phyloP scores from a whole-genome alignment of 2,329 filamentous ascomycete genomes.

The Onygenales sp. region DNA sequence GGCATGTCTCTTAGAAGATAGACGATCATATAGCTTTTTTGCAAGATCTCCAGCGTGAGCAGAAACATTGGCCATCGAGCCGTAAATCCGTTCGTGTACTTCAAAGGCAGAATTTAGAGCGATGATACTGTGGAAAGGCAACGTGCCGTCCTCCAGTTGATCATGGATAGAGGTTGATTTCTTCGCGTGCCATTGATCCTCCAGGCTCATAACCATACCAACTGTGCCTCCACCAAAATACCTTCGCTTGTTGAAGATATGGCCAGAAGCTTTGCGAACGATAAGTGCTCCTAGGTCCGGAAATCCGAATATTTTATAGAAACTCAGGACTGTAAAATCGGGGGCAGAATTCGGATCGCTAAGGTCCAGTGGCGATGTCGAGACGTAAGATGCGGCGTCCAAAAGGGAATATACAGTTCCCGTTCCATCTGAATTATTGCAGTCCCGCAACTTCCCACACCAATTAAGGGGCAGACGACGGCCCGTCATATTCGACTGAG shows the following conservation, averaged over 20 bases:
- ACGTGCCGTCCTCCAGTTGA: constrained; percentile 78
- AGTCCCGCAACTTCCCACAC: constrained; percentile 43
- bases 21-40: constrained; percentile 46
- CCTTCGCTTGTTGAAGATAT: constrained; percentile 54
- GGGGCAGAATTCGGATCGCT: constrained; percentile 52
- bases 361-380: constrained; percentile 68
- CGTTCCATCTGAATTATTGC: constrained; percentile 12
- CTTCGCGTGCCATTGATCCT: constrained; percentile 71
- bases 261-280: constrained; percentile 60
- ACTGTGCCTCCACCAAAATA: constrained; percentile 96
- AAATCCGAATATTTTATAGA: constrained; percentile 98
- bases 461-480: constrained; percentile 63
- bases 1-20: constrained; percentile 55
- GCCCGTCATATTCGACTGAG: constrained; percentile 90
- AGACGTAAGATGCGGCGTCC: constrained; percentile 73
- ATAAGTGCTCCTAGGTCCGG: constrained; percentile 82
- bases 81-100: constrained; percentile 60
- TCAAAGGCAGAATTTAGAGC: constrained; percentile 67
- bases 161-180: constrained; percentile 68
- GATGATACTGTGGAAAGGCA: constrained; percentile 84
- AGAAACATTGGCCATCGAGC: constrained; percentile 59
- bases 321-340: constrained; percentile 78
- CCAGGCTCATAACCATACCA: constrained; percentile 72
- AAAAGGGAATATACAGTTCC: constrained; percentile 56
- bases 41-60: constrained; percentile 61